These are phyloP conservation scores for Hymenoscyphus linearis DNA, from an alignment of 2,329 filamentous ascomycete species.

Conservation along the genomic window DNA sequence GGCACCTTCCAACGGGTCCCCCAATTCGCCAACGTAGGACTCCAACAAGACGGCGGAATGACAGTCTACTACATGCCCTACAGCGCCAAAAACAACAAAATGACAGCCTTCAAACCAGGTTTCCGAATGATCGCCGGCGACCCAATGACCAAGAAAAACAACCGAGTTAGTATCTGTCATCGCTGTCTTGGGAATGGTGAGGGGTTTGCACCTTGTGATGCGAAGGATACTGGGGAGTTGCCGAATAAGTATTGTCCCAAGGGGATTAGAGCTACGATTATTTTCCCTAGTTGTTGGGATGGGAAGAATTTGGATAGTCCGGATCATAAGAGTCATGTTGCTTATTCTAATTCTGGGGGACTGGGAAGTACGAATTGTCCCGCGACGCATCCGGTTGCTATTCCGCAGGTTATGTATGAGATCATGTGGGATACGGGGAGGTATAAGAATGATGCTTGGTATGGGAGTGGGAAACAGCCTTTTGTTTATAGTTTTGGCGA, in stretches of 20 bases:
- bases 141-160: constrained; percentile 38
- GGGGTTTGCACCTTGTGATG: constrained; percentile 31
- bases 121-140: constrained; percentile 63
- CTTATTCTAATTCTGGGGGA: constrained; percentile 19
- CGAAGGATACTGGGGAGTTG: constrained; percentile 42
- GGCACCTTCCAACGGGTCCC: constrained; percentile 30
- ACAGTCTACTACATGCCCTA: constrained; percentile 33
- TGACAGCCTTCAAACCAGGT: constrained; percentile 48
- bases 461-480: constrained; percentile 13
- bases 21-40: constrained; percentile 20
- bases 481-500: constrained; percentile 40
- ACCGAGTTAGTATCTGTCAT: constrained; percentile 48
- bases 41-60: constrained; percentile 32
- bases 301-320: constrained; percentile 18
- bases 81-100: constrained; percentile 27
- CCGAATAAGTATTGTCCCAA: constrained; percentile 48
- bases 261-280: constrained; percentile 47
- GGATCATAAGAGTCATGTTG: constrained; percentile 24
- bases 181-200: constrained; percentile 41
- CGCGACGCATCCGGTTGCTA: constrained; percentile 38
- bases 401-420: constrained; percentile 39
- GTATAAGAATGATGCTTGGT: constrained; percentile 13
- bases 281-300: constrained; percentile 41
- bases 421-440: constrained; percentile 10
- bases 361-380: constrained; percentile 11